Base-by-base conservation (phyloP, 345 rosid species). In the Arabidopsis thaliana region DNA sequence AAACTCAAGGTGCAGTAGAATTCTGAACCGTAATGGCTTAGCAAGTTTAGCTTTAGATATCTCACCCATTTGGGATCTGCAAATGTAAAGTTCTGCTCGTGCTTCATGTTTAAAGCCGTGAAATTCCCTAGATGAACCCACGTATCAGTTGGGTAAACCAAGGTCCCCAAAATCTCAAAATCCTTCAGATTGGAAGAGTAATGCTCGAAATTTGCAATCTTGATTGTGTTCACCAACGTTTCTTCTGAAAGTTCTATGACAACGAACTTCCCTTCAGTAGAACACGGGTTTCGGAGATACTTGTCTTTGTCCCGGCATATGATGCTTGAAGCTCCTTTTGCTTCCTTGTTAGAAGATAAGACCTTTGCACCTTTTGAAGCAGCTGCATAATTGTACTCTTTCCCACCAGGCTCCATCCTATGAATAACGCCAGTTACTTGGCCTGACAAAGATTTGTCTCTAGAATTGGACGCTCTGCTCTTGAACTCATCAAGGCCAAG, bases 191-290 rank as follows among this genome's bases (percentile, higher is more conserved):
- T 93, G 25, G 98, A 91, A 59, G 99, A 93, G 74, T 96, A 82
- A 64, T 96, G 99, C 83, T 96, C 98, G 46, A 96, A 90, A 72
- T 93, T 93, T 37, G 96, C 99, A 49, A 96, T 84, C 84, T 79
- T 86, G 40, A 93, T 83, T 16, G 97, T 88, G 52, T 84, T 89
- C 30, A 91, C 98, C 80, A 96, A 83, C 16, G 94, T 96, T 84
- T 96, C 99, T 78, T 96, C 99, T n/a, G 98, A 90, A 56, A 96
- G 98, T 81, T 96, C 97, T 24, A 93, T 77, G 58, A 91, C 77
- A 55, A 91, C 93, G 63, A 78, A 96, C 76, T 96, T 96, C 71
- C 78, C 94, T 73, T 96, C 98, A 2, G 88, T 88, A 44, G 98
- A 90, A 72, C 99, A 96, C 8, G 99, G 98, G 69, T 93, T 96